phyloP scores from a whole-genome alignment of 2,329 filamentous ascomycete species.

The Colletotrichum sp. region DNA sequence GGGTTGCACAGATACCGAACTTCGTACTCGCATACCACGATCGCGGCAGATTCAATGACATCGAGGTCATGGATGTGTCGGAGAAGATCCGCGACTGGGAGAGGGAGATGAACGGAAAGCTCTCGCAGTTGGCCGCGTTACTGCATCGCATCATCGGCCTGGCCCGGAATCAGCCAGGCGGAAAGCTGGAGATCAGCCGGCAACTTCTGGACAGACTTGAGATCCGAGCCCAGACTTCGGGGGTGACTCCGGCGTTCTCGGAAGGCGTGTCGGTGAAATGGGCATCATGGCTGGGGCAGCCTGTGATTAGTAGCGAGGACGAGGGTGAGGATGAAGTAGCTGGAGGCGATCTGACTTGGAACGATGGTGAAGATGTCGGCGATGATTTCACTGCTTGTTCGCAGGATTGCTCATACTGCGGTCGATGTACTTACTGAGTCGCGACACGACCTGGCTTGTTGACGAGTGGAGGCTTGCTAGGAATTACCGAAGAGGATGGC shows the following conservation, averaged over 20 bases:
- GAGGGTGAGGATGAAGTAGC: not conserved
- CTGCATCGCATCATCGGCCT: slow-evolving; percentile 5
- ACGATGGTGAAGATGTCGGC: not conserved
- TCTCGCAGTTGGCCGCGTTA: slow-evolving; percentile 35
- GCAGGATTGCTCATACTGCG: slow-evolving; percentile 18
- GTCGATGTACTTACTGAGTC: slow-evolving; percentile 13
- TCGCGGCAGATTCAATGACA: too few relatives aligned
- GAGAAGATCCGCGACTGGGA: slow-evolving; percentile 41
- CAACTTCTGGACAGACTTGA: not conserved
- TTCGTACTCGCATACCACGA: too few relatives aligned
- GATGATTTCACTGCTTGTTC: slow-evolving; percentile 19
- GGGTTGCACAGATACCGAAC: too few relatives aligned
- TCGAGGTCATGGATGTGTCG: too few relatives aligned
- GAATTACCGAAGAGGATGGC: not conserved
- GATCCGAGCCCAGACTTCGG: not conserved
- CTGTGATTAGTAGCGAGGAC: not conserved
- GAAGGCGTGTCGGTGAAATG: not conserved
- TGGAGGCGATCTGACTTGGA: not conserved
- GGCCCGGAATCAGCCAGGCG: not conserved
- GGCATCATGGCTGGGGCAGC: not conserved
- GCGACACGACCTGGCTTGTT: not conserved
- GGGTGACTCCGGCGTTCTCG: not conserved
- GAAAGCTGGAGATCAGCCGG: slow-evolving; percentile 7
- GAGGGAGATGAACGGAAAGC: slow-evolving; percentile 27
- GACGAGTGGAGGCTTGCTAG: not conserved